Percentiles rank a stretch among this genome's conserved stretches.
phyloP scores from a whole-genome alignment of 2,329 filamentous ascomycete species.

The Chrysoporthe puriensis region DNA sequence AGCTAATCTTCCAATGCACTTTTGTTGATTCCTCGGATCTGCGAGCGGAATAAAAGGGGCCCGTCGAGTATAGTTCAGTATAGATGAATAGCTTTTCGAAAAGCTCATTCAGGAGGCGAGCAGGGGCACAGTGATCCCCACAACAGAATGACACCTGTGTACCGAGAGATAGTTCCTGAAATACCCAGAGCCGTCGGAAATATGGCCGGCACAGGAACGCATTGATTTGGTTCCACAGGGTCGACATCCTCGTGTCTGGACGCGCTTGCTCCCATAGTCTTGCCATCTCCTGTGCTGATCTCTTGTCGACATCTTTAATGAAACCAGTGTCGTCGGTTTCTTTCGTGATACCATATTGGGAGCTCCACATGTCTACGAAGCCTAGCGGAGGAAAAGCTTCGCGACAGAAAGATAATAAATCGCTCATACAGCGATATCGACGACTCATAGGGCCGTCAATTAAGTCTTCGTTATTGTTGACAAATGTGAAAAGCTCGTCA shows the following conservation, averaged over 20 bases:
- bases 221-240: background rate
- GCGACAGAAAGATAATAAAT: too few relatives aligned
- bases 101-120: background rate
- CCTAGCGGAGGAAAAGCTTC: too few relatives aligned
- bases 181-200: constrained; percentile 9
- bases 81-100: too few relatives aligned
- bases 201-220: background rate
- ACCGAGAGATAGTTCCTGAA: constrained; percentile 10
- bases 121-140: background rate
- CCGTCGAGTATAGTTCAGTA: too few relatives aligned
- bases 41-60: too few relatives aligned
- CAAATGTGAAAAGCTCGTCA: background rate
- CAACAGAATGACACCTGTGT: background rate
- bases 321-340: background rate
- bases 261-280: too few relatives aligned
- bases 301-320: background rate
- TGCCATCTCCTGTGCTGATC: background rate
- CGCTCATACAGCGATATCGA: too few relatives aligned
- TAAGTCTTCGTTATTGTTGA: background rate
- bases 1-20: background rate
- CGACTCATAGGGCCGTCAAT: background rate
- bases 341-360: too few relatives aligned
- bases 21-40: background rate
- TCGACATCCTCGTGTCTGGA: background rate
- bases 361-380: too few relatives aligned